These are phyloP conservation scores for Nakazawaea laoshanensis DNA, from an alignment of 805 yeast genomes.

Conservation along the genomic window DNA sequence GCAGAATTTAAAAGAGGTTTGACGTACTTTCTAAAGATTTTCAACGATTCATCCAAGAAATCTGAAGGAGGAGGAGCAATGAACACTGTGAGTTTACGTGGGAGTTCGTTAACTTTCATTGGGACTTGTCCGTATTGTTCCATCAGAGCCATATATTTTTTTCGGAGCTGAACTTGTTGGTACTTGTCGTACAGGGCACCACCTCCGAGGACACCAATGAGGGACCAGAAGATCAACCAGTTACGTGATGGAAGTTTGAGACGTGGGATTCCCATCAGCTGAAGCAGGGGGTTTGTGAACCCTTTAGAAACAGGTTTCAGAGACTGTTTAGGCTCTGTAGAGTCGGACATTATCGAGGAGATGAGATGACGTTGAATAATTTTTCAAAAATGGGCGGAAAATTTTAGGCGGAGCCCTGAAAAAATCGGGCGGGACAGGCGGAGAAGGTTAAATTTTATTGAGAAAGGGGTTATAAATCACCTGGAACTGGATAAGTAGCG, in stretches of 20 bases:
- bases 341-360: too few relatives aligned
- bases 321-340: too few relatives aligned
- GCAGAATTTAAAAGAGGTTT: conserved; percentile 83
- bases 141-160: conserved; percentile 57
- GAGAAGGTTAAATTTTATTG: too few relatives aligned
- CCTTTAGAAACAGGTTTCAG: too few relatives aligned
- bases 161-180: conserved; percentile 59
- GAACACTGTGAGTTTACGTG: conserved; percentile 74
- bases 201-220: conserved; percentile 59
- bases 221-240: conserved; percentile 85
- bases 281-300: conserved; percentile 69
- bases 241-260: conserved; percentile 80
- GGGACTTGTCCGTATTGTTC: conserved; percentile 39
- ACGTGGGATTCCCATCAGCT: conserved; percentile 77
- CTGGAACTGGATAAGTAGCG: conserved; percentile 79
- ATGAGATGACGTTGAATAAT: too few relatives aligned
- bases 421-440: too few relatives aligned
- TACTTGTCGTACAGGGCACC: conserved; percentile 72
- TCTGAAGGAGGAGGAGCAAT: conserved; percentile 98
- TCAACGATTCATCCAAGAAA: conserved; percentile 64
- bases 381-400: too few relatives aligned
- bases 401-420: too few relatives aligned
- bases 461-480: conserved; percentile 60
- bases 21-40: conserved; percentile 66
- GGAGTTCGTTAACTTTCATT: conserved; percentile 38